Conservation (phyloP, 306 rosid genomes). For the Citrullus colocynthis region DNA sequence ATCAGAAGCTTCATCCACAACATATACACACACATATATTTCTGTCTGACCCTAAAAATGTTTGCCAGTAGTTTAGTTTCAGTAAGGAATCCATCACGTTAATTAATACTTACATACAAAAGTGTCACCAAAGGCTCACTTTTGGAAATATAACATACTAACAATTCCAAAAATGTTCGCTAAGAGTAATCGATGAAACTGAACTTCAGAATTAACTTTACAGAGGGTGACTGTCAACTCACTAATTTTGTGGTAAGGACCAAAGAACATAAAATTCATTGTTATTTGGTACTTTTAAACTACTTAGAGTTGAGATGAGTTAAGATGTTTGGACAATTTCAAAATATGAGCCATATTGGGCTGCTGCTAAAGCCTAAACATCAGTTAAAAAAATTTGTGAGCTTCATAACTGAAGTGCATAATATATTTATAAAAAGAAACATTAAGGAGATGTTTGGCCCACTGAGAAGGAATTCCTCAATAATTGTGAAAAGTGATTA, state of each 20-base stretch:
- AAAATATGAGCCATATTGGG: not conserved
- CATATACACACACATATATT: too few relatives aligned
- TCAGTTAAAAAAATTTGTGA: not conserved
- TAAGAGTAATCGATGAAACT: not conserved
- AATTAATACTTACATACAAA: not conserved
- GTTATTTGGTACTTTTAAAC: not conserved
- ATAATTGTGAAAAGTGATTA: too few relatives aligned
- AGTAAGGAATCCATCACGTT: not conserved
- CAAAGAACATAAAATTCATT: not conserved
- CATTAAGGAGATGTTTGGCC: too few relatives aligned
- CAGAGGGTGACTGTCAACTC: not conserved
- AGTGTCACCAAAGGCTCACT: not conserved
- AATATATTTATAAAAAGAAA: not conserved
- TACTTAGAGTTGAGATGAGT: not conserved
- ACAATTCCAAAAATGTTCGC: not conserved
- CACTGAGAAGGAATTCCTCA: too few relatives aligned
- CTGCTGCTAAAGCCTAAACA: not conserved
- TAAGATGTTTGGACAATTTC: not conserved
- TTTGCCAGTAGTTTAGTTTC: not conserved
- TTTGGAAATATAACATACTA: not conserved
- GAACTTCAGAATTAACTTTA: not conserved
- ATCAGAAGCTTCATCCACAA: too few relatives aligned
- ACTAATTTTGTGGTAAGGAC: not conserved
- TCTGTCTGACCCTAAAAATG: not conserved
- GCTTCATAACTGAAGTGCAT: not conserved